Percentiles rank a stretch among this genome's conserved stretches.
Conservation (phyloP, 2,329 filamentous ascomycete genomes). For the Phyllosticta citrichinensis region DNA sequence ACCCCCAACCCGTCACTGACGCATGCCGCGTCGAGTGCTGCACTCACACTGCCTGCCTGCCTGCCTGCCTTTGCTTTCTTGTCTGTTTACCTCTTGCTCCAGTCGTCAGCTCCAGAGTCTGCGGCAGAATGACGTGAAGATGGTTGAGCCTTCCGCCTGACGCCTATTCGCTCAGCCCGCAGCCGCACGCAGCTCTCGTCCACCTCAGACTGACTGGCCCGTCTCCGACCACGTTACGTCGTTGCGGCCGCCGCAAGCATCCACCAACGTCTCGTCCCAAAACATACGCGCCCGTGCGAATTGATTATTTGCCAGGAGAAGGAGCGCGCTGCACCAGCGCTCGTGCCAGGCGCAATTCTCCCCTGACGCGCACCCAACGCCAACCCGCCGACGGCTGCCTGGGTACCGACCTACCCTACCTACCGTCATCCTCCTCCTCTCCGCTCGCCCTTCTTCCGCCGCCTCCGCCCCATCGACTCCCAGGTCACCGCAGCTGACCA, state of each 20-base stretch:
- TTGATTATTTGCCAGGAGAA: not conserved
- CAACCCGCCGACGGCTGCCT: not conserved
- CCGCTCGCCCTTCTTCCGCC: constrained; percentile 4
- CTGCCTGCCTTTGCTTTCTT: not conserved
- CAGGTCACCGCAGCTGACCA: not conserved
- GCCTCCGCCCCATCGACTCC: not conserved
- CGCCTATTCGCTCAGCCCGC: not conserved
- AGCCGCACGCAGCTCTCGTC: constrained; percentile 1
- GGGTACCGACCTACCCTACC: not conserved
- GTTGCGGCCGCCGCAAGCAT: not conserved
- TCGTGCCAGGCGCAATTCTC: constrained; percentile 11
- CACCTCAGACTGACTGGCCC: not conserved
- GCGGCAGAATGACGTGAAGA: not conserved
- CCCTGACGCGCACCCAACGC: constrained; percentile 2
- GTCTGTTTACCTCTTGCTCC: not conserved
- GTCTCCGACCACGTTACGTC: not conserved
- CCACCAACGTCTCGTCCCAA: not conserved
- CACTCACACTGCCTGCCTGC: not conserved
- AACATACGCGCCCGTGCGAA: not conserved
- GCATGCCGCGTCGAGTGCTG: not conserved
- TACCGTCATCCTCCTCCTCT: not conserved
- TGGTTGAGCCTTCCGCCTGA: not conserved
- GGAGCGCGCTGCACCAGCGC: not conserved
- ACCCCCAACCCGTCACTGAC: not conserved
- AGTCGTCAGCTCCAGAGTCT: not conserved